These are phyloP conservation scores for Fagus crenata DNA, from an alignment of 306 rosid species.

Conservation along the genomic window DNA sequence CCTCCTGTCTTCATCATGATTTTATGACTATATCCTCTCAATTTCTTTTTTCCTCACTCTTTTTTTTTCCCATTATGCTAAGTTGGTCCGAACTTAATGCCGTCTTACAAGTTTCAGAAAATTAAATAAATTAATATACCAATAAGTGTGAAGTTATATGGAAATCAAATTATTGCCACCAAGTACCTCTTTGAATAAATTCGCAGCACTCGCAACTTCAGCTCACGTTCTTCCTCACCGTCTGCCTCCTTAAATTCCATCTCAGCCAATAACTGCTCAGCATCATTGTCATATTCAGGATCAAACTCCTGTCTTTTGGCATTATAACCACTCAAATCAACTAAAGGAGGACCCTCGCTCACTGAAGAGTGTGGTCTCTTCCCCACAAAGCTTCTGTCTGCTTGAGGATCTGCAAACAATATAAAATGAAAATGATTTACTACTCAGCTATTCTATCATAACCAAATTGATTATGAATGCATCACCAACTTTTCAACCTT, in stretches of 20 bases:
- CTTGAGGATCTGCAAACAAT: conserved; percentile 60
- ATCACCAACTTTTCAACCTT: not conserved
- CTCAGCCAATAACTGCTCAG: conserved; percentile 87
- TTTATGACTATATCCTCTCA: not conserved
- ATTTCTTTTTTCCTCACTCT: not conserved
- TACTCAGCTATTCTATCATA: conserved; percentile 12
- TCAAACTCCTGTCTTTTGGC: conserved; percentile 85
- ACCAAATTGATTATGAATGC: not conserved
- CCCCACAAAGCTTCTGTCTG: conserved; percentile 66
- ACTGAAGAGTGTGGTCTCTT: conserved; percentile 59
- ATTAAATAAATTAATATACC: not conserved
- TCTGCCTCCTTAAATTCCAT: conserved; percentile 96
- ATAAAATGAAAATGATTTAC: conserved; percentile 6
- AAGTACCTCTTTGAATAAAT: conserved; percentile 75
- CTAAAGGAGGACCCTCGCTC: conserved; percentile 76
- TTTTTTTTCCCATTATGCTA: not conserved
- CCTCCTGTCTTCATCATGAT: not conserved
- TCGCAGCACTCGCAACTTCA: conserved; percentile 74
- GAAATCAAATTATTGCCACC: conserved; percentile 22
- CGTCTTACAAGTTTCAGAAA: not conserved
- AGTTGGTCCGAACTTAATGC: not conserved
- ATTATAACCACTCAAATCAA: conserved; percentile 87
- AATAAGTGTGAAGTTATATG: conserved; percentile 8
- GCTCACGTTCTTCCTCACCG: conserved; percentile 78
- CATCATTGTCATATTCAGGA: conserved; percentile 93